Conservation (phyloP, 2,329 filamentous ascomycete species). For the Huntiella savannae region DNA sequence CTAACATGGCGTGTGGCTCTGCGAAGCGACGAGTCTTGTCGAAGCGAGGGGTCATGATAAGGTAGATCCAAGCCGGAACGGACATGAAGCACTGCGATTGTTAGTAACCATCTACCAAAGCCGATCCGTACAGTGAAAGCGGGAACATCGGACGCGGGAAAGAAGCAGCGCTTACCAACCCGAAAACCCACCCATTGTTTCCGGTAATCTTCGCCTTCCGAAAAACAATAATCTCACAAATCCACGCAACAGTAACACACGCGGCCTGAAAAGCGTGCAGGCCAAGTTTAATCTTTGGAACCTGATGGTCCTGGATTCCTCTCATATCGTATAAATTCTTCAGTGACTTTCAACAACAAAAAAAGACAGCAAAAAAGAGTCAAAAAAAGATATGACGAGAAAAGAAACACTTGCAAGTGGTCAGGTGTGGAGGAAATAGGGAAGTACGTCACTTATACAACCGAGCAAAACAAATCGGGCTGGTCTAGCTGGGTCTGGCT, state of each 20-base stretch:
- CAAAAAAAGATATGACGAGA: too few relatives aligned
- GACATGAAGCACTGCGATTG: conserved; percentile 40
- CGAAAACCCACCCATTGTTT: conserved; percentile 44
- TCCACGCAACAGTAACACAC: conserved; percentile 35
- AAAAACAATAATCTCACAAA: conserved; percentile 41
- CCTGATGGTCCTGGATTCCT: conserved; percentile 2
- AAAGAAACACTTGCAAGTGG: too few relatives aligned
- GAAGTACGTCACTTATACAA: neutral
- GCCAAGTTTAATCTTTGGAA: conserved; percentile 37
- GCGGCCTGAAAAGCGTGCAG: conserved; percentile 37
- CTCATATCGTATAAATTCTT: conserved; percentile 1
- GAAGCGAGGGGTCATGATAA: conserved; percentile 45
- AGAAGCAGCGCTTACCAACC: conserved; percentile 30
- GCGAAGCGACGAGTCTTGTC: conserved; percentile 41
- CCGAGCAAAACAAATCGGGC: neutral
- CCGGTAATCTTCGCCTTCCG: conserved; percentile 32
- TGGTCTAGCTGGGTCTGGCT: too few relatives aligned
- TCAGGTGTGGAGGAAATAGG: too few relatives aligned
- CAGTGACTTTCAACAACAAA: neutral
- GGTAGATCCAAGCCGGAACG: conserved; percentile 44
- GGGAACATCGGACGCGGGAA: too few relatives aligned
- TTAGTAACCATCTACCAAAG: too few relatives aligned
- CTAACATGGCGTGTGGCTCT: conserved; percentile 41
- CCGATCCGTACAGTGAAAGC: too few relatives aligned
- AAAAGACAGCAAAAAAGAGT: neutral